Evolutionary conservation across 257 asterid genomes (phyloP).

Genomic region (Plantago major): DNA sequence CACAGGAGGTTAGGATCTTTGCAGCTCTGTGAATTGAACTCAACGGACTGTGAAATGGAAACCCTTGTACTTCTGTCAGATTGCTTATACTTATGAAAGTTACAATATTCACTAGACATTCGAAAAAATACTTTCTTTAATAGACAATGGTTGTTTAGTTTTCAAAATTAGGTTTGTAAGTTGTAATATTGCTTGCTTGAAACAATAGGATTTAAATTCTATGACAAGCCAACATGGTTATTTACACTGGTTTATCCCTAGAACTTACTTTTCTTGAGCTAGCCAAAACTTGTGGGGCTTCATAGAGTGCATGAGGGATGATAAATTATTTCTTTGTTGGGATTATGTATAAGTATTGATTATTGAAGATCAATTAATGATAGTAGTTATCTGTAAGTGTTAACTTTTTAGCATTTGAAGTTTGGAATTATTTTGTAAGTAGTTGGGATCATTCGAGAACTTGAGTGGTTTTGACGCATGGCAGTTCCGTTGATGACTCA

Average conservation of each 20-base stretch:
- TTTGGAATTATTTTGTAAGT: slow-evolving; percentile 6
- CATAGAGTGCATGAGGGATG: slow-evolving; percentile 8
- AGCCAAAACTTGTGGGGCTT: not conserved
- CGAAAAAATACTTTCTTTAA: too few relatives aligned
- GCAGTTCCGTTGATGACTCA: slow-evolving; percentile 13
- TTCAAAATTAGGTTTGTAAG: too few relatives aligned
- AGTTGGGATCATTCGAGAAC: not conserved
- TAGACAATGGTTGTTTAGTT: too few relatives aligned
- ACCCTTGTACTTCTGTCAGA: too few relatives aligned
- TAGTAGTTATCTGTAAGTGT: not conserved
- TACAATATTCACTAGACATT: too few relatives aligned
- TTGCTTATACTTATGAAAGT: too few relatives aligned
- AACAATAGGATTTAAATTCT: not conserved
- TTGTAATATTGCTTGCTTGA: too few relatives aligned
- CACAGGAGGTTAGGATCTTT: not conserved
- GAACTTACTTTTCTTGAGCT: not conserved
- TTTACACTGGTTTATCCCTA: not conserved
- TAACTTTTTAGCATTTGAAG: not conserved
- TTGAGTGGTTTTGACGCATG: slow-evolving; percentile 13
- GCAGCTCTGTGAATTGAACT: too few relatives aligned
- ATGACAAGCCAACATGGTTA: not conserved
- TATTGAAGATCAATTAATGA: not conserved
- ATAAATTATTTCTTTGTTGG: slow-evolving; percentile 4
- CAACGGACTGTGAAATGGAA: too few relatives aligned
- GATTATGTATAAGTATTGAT: too few relatives aligned